These are phyloP conservation scores for Dionaea muscipula DNA, from an alignment of 179 eudicot species.

Conservation along the genomic window DNA sequence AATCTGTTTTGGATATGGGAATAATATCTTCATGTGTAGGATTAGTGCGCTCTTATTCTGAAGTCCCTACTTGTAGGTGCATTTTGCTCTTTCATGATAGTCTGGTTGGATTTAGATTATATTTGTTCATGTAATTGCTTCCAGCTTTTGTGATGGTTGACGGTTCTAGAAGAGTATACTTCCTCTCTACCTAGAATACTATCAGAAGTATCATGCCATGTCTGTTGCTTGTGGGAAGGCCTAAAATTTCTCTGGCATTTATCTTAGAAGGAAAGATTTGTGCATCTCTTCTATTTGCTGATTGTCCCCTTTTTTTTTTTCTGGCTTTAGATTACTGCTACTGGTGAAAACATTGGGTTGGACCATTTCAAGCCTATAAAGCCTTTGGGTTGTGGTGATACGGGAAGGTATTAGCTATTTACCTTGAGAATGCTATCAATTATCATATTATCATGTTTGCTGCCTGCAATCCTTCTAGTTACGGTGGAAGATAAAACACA, in stretches of 20 bases:
- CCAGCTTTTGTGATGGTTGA: neutral
- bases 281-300: neutral
- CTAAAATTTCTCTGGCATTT: neutral
- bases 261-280: neutral
- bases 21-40: neutral
- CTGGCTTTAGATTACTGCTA: constrained; percentile 22
- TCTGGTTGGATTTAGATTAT: neutral
- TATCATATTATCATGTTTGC: too few species aligned
- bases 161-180: neutral
- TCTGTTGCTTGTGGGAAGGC: too few species aligned
- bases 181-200: too few species aligned
- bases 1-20: neutral
- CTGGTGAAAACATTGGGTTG: constrained; percentile 26
- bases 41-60: neutral
- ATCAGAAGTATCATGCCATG: too few species aligned
- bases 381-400: constrained; percentile 46
- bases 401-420: constrained; percentile 29
- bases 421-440: neutral
- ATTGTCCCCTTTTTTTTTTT: neutral
- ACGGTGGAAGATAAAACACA: too few species aligned
- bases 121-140: neutral
- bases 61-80: neutral
- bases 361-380: constrained; percentile 41
- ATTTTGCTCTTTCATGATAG: neutral
- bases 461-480: too few species aligned